Evolutionary conservation across 2,329 filamentous ascomycete species (phyloP), one percentile per base, ranked within the genome.

Genomic region (Neofusicoccum cordaticola): DNA sequence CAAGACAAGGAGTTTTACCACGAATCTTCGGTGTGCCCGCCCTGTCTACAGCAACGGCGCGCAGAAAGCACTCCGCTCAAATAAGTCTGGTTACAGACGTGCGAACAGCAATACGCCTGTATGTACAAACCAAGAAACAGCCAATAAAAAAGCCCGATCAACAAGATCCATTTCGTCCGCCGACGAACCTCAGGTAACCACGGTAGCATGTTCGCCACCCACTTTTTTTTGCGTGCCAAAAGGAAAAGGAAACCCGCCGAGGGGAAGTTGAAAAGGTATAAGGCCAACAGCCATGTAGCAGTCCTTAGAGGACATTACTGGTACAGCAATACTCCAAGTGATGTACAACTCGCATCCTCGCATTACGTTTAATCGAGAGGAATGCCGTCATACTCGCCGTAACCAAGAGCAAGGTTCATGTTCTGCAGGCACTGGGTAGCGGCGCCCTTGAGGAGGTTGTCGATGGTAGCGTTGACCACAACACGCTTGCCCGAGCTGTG

Each of bases 351-450:
- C n/a, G 4, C 22, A 22, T 39, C 15, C 4, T 15, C 48, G 17
- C 7, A 6, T 15, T 13, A 17, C 41, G 15, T 50, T 50, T 65
- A 65, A 9, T 65, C 64, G 2, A 62, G 34, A 5, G 92, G 92
- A 69, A 96, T 96, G 45, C 92, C 92, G 75, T 96, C 90, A 73
- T 92, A 96, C 80, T 96, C 92, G 51, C 86, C 88, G 74, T 94
- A 96, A 51, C 92, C 92, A 11, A 96, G 84, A n/a, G 91, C 90
- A 65, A 96, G 83, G 79, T 96, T 96, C 91, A 96, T 95, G 79
- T 96, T 96, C 83, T 96, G 93, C 77, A 97, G 80, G 81, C 93
- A 97, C 78, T 97, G 93, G 11, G 93, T 97, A 6, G 91, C 91
- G 62, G 93, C 93, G 66, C 93, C 93, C 86, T 97, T 97, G 71